Conservation (phyloP, 1,139 yeast genomes). For the Saccharomyces hybrid region DNA sequence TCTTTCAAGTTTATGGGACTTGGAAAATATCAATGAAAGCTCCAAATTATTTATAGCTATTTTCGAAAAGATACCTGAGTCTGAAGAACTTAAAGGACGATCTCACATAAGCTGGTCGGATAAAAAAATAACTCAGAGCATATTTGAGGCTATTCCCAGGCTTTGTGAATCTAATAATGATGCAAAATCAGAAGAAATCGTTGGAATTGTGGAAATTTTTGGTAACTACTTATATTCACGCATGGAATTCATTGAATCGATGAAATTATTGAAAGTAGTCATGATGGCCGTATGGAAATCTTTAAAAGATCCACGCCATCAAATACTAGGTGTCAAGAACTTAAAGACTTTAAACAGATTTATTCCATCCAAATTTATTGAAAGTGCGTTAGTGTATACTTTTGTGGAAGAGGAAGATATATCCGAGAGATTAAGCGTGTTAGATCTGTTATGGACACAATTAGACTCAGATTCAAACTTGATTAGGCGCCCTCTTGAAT, state of each 20-base stretch:
- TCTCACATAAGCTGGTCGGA: slow-evolving; percentile 24
- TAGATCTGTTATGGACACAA: slow-evolving; percentile 56
- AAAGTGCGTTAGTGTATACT: slow-evolving; percentile 50
- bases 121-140: slow-evolving; percentile 32
- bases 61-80: slow-evolving; percentile 42
- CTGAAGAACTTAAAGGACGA: slow-evolving; percentile 16
- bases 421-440: slow-evolving; percentile 39
- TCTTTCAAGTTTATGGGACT: slow-evolving; percentile 24
- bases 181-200: slow-evolving; percentile 27
- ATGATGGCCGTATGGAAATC: slow-evolving; percentile 37
- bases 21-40: slow-evolving; percentile 25
- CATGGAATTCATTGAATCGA: slow-evolving; percentile 18
- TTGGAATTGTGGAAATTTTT: slow-evolving; percentile 43
- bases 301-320: slow-evolving; percentile 34
- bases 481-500: slow-evolving; percentile 56
- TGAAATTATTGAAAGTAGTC: slow-evolving; percentile 21
- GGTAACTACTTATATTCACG: slow-evolving; percentile 24
- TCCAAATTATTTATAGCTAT: slow-evolving; percentile 39
- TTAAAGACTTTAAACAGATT: slow-evolving; percentile 19
- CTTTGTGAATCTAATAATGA: background rate
- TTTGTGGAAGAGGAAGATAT: slow-evolving; percentile 37
- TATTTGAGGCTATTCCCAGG: slow-evolving; percentile 20
- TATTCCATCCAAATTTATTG: slow-evolving; percentile 38
- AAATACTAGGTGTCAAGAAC: slow-evolving; percentile 22
- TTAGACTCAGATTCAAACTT: slow-evolving; percentile 40